Evolutionary conservation across 2,329 filamentous ascomycete species (phyloP), one percentile per base, ranked within the genome.

Genomic region (Dryadomyces quercus-mongolicae): DNA sequence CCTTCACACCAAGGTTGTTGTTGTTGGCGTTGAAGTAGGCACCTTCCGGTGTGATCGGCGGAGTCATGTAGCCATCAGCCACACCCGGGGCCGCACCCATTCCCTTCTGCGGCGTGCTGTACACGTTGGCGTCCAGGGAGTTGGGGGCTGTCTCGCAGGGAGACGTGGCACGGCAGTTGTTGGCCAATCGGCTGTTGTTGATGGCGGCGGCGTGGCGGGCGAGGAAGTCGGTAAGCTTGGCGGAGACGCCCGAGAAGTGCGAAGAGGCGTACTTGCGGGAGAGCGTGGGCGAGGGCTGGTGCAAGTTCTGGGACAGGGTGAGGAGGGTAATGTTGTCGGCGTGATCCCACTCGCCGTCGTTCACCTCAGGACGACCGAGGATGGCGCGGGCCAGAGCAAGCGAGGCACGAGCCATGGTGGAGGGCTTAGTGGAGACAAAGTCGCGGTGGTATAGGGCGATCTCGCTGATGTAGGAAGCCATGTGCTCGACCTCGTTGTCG

Each of bases 381-480:
- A 98, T 89, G 65, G 88, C 92, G 59, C 91, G 80, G 43, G 92
- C 85, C 44, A 98, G 79, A 53, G 89, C 89, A 54, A 97, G 76
- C 12, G 91, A 89, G 46, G 90, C 86, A 60, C 89, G 81, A 47
- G 93, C 91, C 77, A 98, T 88, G 60, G 91, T 85, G 0, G 92
- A 95, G 20, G 93, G 90, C 65, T 86, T 86, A 54, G 86, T 90
- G 16, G 91, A 93, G 58, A 98, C 91, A 64, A 98, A 98, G 61
- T 97, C 93, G 65, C 92, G 87, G 74, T 97, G 89, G 72, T 96
- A 98, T 45, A 97, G 76, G 48, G 91, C 88, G 63, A 97, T 92
- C 73, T 98, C 93, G 66, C 88, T 85, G 58, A 98, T 86, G 74
- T 97, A 98, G 59, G 87, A 79, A 18, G 91, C 84, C 87, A 98